Evolutionary conservation across 192 early-diverging fungal species (phyloP).

Genomic region (Backusella liffmaniae): DNA sequence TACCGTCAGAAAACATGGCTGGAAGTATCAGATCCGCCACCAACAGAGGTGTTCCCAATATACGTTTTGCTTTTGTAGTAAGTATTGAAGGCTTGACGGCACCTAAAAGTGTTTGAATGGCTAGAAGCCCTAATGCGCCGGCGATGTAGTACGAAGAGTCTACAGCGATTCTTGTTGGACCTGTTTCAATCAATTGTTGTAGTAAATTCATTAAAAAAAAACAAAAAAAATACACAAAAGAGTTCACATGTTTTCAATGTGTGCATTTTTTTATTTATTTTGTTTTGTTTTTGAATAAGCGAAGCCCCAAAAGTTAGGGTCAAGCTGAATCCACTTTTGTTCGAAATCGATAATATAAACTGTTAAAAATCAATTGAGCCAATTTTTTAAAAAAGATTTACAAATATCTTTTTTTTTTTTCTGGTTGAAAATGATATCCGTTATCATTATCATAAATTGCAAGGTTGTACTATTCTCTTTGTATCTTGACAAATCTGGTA

Average conservation of each 20-base stretch:
- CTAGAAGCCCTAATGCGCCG: background rate
- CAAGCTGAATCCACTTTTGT: conserved; percentile 2
- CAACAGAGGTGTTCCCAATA: background rate
- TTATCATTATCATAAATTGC: background rate
- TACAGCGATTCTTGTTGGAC: conserved; percentile 4
- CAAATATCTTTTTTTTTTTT: background rate
- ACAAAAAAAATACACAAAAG: background rate
- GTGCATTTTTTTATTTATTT: background rate
- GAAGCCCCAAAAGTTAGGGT: conserved; percentile 6
- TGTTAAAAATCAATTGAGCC: background rate
- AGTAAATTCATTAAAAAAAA: conserved; percentile 1
- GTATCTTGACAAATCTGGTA: background rate
- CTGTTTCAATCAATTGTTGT: conserved; percentile 7
- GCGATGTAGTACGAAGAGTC: background rate
- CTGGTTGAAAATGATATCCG: background rate
- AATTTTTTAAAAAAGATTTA: background rate
- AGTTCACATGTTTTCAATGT: conserved; percentile 2
- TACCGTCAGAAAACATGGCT: background rate
- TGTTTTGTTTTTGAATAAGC: background rate
- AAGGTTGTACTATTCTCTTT: background rate
- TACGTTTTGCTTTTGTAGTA: background rate
- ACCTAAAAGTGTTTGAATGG: conserved; percentile 2
- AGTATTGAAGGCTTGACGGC: background rate
- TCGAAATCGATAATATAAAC: background rate
- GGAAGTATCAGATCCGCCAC: background rate